Conservation (phyloP, 108 stramenopile genomes). For the Chaetoceros muelleri region DNA sequence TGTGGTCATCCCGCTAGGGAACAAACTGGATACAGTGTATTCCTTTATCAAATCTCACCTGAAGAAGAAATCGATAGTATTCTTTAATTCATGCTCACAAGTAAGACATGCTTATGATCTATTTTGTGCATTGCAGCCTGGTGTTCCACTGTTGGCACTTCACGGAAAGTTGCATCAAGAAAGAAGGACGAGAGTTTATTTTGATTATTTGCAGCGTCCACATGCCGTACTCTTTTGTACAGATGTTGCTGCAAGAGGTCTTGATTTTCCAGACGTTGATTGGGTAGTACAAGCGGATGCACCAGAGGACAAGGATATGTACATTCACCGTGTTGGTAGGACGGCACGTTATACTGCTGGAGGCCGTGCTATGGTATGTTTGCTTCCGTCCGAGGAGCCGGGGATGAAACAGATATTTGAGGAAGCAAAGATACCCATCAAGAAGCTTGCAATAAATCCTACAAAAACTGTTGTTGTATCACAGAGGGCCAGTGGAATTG, state of each 20-base stretch:
- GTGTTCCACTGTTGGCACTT: constrained; percentile 91
- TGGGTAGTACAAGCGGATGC: constrained; percentile 99
- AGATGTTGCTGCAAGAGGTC: constrained; percentile 91
- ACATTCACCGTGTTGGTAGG: constrained; percentile 92
- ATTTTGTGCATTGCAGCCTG: constrained; percentile 91
- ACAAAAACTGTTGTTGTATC: constrained; percentile 82
- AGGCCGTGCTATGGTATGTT: constrained; percentile 81
- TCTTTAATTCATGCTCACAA: constrained; percentile 94
- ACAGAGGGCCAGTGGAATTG: constrained; percentile 75
- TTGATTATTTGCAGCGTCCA: constrained; percentile 82
- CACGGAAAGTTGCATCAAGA: constrained; percentile 97
- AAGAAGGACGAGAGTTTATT: constrained; percentile 90
- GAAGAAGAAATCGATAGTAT: constrained; percentile 91
- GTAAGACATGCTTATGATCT: constrained; percentile 88
- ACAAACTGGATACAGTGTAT: constrained; percentile 94
- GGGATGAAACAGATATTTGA: constrained; percentile 31
- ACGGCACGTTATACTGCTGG: constrained; percentile 84
- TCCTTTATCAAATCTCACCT: constrained; percentile 95
- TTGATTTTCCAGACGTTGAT: constrained; percentile 96
- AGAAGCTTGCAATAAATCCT: constrained; percentile 85
- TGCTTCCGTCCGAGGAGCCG: constrained; percentile 82
- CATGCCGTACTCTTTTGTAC: constrained; percentile 94
- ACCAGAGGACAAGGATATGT: constrained; percentile 91
- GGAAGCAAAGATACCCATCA: constrained; percentile 72
- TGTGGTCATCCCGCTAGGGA: constrained; percentile 74